Evolutionary conservation across 805 yeast species (phyloP), one percentile per base, ranked within the genome.

Genomic region (Kazachstania taianensis): DNA sequence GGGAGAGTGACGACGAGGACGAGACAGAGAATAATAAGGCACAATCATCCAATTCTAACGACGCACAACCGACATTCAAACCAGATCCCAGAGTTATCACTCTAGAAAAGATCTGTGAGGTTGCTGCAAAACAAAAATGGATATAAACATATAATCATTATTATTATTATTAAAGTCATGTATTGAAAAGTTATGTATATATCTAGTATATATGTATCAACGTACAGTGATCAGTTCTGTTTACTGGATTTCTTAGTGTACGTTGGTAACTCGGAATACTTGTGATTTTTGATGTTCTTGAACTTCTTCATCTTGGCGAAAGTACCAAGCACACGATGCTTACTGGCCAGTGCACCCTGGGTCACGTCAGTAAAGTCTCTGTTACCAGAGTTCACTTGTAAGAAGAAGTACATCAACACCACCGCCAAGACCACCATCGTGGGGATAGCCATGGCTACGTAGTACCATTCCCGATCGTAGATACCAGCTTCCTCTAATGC

Each of bases 391-490:
- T 78, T 81, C 35, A 71, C 38, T 48, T 62, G 65, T 9, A 79
- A 65, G 55, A 81, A 80, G 41, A 75, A 43, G 53, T 79, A 81
- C 79, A 81, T 77, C 22, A 67, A 63, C 28, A 78, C 61, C 8
- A 73, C 75, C 8, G 78, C 70, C 20, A 81, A 40, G 12, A 73
- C 56, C 14, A 80, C 86, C 30, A 69, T 66, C 1, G 81, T 69
- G 13, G 94, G 94, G 54, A 81, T 70, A 7, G 80, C 64, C 61
- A 80, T 59, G 43, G 80, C 75, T 37, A 79, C 67, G 47, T 78
- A 74, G 53, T 79, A 73, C 59, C 70, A 69, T 34, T 73, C 72
- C 19, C 58, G 62, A 41, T 67, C 65, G 7, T 52, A 49, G 34
- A 66, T 52, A 33, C 69, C 70, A 39, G 72, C 72, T 40, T 73